Evolutionary conservation across 2,329 filamentous ascomycete species (phyloP), one percentile per base, ranked within the genome.

Genomic region (Cordyceps militaris): DNA sequence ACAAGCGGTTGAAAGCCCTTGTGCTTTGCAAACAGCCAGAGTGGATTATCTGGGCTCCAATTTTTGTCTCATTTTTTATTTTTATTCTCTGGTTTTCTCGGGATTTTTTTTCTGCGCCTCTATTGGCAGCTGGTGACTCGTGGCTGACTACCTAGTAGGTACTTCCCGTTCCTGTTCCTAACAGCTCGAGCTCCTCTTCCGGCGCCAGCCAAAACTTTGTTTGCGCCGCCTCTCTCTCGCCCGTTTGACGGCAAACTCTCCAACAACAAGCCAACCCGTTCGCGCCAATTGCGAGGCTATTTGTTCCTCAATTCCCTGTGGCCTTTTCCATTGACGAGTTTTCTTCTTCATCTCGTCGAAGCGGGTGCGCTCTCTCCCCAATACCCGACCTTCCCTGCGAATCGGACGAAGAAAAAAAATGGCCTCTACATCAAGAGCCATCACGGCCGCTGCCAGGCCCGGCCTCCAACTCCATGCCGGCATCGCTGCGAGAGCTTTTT

Each of bases 381-480:
- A 48, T 16, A 13, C 46, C n/a, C 38, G 19, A n/a, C 26, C 26
- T 40, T 6, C 23, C 23, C 13, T 26, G 13, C 7, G 19, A 19
- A 30, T n/a, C 42, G 11, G n/a, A 14, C 36, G 23, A 19, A 28
- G 24, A 63, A 63, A 65, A 42, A 43, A 9, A 9, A 79, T 79
- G 77, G 75, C 76, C 70, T 76, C 76, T 61, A 72, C 74, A 61
- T 67, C 74, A 58, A 72, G 75, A 72, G 71, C 75, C 64, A 66
- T 77, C 67, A 68, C 69, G 58, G 67, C 70, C 63, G 63, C 72
- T 60, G 63, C 71, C 52, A 64, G 66, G 62, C 64, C 66, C 49
- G 64, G 64, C 48, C 40, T 59, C 64, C 68, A 64, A 59, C 62
- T 70, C 65, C 60, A 64, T 63, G 38, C 64, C 52, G 65, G 65